Evolutionary conservation across 352 stramenopile genomes (phyloP).

Genomic region (Pythium rishiriense): DNA sequence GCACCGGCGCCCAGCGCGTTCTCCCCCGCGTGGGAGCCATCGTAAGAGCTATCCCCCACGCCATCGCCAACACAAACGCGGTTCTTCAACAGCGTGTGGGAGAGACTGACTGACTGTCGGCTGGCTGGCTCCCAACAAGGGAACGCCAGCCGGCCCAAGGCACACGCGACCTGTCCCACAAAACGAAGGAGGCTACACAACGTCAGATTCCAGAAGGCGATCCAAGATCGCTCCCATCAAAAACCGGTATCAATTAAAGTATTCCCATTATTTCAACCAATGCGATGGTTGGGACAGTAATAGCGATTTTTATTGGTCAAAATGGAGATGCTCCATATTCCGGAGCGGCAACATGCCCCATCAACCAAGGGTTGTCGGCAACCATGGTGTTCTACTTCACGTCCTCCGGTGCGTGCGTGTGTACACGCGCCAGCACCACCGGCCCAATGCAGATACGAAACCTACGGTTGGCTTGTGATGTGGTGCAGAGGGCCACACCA

Average conservation of each 20-base stretch:
- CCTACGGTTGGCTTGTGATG: too few relatives aligned
- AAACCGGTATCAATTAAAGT: too few relatives aligned
- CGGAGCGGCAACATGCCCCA: not conserved
- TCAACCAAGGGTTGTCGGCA: not conserved
- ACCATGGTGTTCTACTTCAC: conserved; percentile 85
- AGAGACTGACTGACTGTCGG: too few relatives aligned
- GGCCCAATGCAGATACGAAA: too few relatives aligned
- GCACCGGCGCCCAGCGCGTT: too few relatives aligned
- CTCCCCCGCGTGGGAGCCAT: too few relatives aligned
- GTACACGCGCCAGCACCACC: too few relatives aligned
- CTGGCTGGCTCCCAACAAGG: too few relatives aligned
- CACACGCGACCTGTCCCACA: conserved; percentile 5
- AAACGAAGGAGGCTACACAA: not conserved
- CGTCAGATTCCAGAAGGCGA: not conserved
- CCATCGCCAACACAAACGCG: too few relatives aligned
- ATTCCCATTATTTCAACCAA: not conserved
- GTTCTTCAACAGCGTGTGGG: too few relatives aligned
- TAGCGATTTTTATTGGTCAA: not conserved
- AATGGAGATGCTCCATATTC: not conserved
- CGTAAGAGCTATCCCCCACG: too few relatives aligned
- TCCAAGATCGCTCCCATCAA: too few relatives aligned
- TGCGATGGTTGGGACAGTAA: not conserved
- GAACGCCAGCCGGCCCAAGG: not conserved
- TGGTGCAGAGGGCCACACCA: conserved; percentile 82
- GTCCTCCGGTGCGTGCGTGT: conserved; percentile 62